Evolutionary conservation across 768 basidiomycete genomes (phyloP).

Genomic region (Psilocybe cubensis): DNA sequence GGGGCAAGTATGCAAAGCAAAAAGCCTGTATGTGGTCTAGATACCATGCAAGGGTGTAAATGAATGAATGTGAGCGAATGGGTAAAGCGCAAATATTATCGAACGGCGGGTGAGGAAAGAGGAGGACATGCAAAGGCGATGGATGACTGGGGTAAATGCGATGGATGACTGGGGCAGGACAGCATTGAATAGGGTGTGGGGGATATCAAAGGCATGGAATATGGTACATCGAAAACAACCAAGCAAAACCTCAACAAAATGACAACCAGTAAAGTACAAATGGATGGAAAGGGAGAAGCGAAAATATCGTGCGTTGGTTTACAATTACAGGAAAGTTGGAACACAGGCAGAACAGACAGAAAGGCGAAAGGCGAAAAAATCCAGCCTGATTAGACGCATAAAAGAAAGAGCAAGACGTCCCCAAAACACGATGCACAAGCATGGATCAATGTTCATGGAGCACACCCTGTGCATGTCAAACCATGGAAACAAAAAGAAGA

Average conservation of each 20-base stretch:
- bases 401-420: not conserved
- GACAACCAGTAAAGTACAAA: too few relatives aligned
- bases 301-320: slow-evolving; percentile 3
- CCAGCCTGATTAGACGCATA: slow-evolving; percentile 2
- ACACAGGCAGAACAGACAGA: slow-evolving; percentile 3
- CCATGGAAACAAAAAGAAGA: slow-evolving; percentile 10
- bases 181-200: too few relatives aligned
- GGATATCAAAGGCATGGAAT: not conserved
- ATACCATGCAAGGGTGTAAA: not conserved
- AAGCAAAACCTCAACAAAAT: too few relatives aligned
- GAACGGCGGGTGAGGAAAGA: not conserved
- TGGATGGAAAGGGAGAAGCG: too few relatives aligned
- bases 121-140: not conserved
- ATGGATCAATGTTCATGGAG: not conserved
- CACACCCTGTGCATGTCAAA: not conserved
- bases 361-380: not conserved
- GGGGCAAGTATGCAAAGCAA: not conserved
- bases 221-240: not conserved
- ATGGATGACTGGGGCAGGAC: not conserved
- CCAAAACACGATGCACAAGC: not conserved
- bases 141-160: not conserved
- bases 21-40: not conserved
- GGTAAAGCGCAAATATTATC: too few relatives aligned
- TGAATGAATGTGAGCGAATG: not conserved
- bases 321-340: slow-evolving; percentile 9